phyloP scores from a whole-genome alignment of 140 eudicot species.

The Ambrosia hybrid region DNA sequence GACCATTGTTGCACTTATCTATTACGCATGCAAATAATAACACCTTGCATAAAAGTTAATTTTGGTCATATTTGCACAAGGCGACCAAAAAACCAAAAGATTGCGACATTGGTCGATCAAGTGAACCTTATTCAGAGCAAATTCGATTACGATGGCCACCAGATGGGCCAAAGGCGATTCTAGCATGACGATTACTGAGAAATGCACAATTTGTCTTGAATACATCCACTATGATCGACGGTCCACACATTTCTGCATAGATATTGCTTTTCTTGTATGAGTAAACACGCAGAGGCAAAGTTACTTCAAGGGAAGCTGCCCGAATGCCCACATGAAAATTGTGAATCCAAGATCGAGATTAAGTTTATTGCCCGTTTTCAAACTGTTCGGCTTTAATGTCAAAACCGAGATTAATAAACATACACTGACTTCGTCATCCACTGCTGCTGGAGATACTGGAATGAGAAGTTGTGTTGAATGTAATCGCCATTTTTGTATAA shows the following conservation, averaged over 20 bases:
- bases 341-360: constrained; percentile 39
- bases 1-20: no score
- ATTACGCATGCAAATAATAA: no score
- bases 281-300: constrained; percentile 46
- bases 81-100: constrained; percentile 28
- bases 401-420: constrained; percentile 37
- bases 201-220: constrained; percentile 51
- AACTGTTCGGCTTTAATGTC: constrained; percentile 65
- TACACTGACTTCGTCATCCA: constrained; percentile 12
- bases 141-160: constrained; percentile 1
- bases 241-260: constrained; percentile 52
- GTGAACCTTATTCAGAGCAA: constrained; percentile 39
- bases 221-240: constrained; percentile 16
- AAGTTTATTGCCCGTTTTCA: constrained; percentile 66
- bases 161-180: constrained; percentile 18
- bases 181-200: constrained; percentile 28
- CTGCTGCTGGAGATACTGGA: constrained; percentile 14
- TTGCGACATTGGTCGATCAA: constrained; percentile 38
- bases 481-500: constrained; percentile 48
- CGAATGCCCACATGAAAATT: constrained; percentile 59
- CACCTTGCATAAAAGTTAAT: no score
- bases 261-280: constrained; percentile 67
- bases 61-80: not conserved
- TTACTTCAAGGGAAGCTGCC: constrained; percentile 23
- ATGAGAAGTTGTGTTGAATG: constrained; percentile 52